Conservation (phyloP, 306 rosid genomes). For the Sicyos edulis region DNA sequence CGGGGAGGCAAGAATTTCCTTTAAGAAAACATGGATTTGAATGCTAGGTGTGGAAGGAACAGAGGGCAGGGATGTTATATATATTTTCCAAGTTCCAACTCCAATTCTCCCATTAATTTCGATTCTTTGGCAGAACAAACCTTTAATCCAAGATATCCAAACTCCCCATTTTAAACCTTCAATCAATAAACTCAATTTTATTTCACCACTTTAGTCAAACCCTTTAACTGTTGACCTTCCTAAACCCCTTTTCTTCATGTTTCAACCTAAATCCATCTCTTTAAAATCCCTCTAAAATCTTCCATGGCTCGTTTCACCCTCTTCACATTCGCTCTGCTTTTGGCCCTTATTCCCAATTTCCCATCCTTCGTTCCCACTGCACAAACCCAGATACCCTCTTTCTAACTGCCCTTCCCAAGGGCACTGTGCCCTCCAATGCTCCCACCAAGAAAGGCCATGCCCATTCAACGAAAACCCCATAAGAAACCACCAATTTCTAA, state of each 20-base stretch:
- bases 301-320: constrained; percentile 41
- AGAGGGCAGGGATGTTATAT: no score
- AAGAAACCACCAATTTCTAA: neutral
- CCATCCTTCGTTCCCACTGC: constrained; percentile 29
- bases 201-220: neutral
- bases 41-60: no score
- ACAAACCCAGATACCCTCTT: constrained; percentile 33
- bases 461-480: constrained; percentile 7
- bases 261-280: neutral
- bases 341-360: constrained; percentile 31
- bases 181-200: neutral
- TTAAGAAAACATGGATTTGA: no score
- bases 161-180: neutral
- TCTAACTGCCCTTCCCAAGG: constrained; percentile 65
- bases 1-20: no score
- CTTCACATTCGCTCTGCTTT: constrained; percentile 28
- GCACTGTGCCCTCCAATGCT: constrained; percentile 51
- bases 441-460: constrained; percentile 75
- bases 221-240: neutral
- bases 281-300: no score
- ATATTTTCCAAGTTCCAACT: no score
- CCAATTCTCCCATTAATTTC: no score
- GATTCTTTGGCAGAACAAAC: no score
- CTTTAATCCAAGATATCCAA: no score
- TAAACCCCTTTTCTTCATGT: neutral